Evolutionary conservation across 345 rosid genomes (phyloP).

Genomic region (Camelina sativa): DNA sequence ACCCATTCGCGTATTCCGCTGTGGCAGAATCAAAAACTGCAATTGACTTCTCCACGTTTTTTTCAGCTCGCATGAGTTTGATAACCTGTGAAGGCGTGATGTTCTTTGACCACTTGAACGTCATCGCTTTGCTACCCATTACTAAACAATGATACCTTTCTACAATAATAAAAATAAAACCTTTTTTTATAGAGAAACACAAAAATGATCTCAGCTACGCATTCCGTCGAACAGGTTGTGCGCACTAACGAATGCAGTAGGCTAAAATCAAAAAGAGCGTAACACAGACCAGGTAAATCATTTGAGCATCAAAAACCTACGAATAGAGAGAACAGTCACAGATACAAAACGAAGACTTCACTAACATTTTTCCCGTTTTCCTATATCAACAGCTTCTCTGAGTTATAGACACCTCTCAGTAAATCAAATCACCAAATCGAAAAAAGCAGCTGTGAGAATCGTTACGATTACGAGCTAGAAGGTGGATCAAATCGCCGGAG

Average conservation of each 20-base stretch:
- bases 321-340: background rate
- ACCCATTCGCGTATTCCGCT: constrained; percentile 72
- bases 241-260: background rate
- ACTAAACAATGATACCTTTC: constrained; percentile 9
- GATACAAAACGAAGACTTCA: background rate
- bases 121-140: constrained; percentile 48
- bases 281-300: background rate
- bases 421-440: constrained; percentile 8
- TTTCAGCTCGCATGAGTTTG: constrained; percentile 66
- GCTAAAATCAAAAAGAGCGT: background rate
- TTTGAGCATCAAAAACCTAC: background rate
- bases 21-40: constrained; percentile 74
- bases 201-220: constrained; percentile 25
- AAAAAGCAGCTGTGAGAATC: constrained; percentile 15
- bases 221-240: constrained; percentile 50
- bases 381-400: constrained; percentile 2
- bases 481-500: constrained; percentile 25
- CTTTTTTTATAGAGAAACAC: background rate
- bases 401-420: background rate
- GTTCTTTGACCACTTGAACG: constrained; percentile 64
- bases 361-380: background rate
- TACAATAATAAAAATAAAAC: background rate
- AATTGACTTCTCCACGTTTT: constrained; percentile 59
- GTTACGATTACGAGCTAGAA: constrained; percentile 1
- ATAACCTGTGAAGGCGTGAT: constrained; percentile 65